Percentiles rank a stretch among this genome's conserved stretches.
phyloP scores from a whole-genome alignment of 306 rosid species.

The Corylus avellana region DNA sequence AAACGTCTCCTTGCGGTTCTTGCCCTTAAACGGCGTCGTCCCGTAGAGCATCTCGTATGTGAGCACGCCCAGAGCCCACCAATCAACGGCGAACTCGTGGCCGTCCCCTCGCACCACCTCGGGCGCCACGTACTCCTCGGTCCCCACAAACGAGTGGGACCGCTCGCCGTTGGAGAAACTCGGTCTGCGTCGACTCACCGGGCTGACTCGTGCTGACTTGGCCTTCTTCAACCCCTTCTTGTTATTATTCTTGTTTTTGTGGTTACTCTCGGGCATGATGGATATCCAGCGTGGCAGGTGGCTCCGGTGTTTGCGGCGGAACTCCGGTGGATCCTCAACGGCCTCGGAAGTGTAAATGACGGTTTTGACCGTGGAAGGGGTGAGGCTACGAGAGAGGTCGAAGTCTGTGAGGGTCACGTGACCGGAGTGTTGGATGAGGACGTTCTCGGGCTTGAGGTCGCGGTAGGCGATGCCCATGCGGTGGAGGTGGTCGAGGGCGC shows the following conservation, averaged over 20 bases:
- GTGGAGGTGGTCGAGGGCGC: constrained; percentile 81
- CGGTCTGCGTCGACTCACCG: constrained; percentile 62
- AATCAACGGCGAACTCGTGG: constrained; percentile 90
- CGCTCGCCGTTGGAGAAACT: constrained; percentile 72
- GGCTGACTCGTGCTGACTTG: constrained; percentile 77
- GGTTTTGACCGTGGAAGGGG: constrained; percentile 29
- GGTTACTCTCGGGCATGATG: not conserved
- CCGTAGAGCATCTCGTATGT: constrained; percentile 84
- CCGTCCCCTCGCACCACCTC: constrained; percentile 90
- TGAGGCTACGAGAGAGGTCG: constrained; percentile 74
- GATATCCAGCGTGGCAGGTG: constrained; percentile 56
- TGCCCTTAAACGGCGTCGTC: constrained; percentile 92
- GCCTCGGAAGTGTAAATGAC: not conserved
- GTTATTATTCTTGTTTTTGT: not conserved
- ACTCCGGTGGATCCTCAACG: constrained; percentile 25
- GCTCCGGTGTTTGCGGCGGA: constrained; percentile 39
- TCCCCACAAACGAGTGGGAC: constrained; percentile 90
- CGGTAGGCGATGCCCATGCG: constrained; percentile 76
- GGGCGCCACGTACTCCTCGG: constrained; percentile 92
- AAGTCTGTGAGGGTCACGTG: constrained; percentile 95
- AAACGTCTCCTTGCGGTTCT: constrained; percentile 76
- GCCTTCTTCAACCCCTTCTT: constrained; percentile 46
- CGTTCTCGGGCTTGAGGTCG: constrained; percentile 92
- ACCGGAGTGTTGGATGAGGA: constrained; percentile 81
- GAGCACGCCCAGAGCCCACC: constrained; percentile 91